Evolutionary conservation across 2,329 filamentous ascomycete genomes (phyloP).

Genomic region (Penicillium sp.): DNA sequence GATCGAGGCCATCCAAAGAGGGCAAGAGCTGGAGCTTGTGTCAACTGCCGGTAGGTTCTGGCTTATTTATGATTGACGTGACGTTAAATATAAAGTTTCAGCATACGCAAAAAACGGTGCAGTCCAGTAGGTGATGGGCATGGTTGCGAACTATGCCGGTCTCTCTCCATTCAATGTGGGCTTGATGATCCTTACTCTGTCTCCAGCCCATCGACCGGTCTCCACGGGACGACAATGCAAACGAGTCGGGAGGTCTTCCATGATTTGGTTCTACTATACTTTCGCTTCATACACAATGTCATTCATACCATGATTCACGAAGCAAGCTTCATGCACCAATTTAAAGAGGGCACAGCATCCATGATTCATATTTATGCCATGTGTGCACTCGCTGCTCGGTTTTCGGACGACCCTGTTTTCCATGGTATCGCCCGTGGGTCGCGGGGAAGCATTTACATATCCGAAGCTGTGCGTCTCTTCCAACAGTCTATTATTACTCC

Average conservation of each 20-base stretch:
- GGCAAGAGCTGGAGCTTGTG: not conserved
- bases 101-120: conserved; percentile 14
- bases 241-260: not conserved
- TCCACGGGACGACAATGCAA: not conserved
- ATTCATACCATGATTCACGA: conserved; percentile 22
- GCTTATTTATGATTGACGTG: no score
- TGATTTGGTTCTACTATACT: conserved; percentile 20
- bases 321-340: conserved; percentile 15
- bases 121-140: conserved; percentile 9
- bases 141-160: conserved; percentile 13
- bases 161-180: conserved; percentile 9
- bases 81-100: not conserved
- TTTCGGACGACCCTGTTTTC: conserved; percentile 14
- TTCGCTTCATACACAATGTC: conserved; percentile 22
- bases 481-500: conserved; percentile 13
- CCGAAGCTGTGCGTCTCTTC: conserved; percentile 11
- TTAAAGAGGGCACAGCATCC: conserved; percentile 14
- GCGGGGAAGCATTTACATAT: conserved; percentile 13
- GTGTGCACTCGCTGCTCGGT: conserved; percentile 22
- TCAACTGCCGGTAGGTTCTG: not conserved
- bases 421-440: conserved; percentile 7
- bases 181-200: not conserved
- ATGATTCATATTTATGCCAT: conserved; percentile 19
- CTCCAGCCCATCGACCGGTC: not conserved
- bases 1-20: not conserved